Evolutionary conservation across 2,329 filamentous ascomycete genomes (phyloP).

Genomic region (Arthrinium phaeospermum): DNA sequence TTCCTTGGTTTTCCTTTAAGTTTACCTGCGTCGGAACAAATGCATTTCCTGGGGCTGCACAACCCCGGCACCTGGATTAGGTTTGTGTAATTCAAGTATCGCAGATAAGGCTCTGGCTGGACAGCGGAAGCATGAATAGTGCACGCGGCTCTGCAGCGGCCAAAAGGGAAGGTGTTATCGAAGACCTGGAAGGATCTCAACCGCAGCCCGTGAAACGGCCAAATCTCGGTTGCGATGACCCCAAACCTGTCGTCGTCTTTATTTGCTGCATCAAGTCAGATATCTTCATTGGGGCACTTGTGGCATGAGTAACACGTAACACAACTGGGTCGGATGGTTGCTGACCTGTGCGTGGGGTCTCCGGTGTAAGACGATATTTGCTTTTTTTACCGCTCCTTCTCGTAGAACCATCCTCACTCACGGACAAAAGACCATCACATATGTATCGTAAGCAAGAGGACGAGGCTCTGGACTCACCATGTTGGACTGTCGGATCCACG

Average conservation of each 20-base stretch:
- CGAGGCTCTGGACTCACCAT: background rate
- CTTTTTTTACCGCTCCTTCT: background rate
- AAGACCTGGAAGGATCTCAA: background rate
- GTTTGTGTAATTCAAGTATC: background rate
- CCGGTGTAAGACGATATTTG: background rate
- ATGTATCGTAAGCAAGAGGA: background rate
- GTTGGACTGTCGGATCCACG: background rate
- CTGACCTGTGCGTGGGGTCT: background rate
- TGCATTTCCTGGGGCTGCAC: background rate
- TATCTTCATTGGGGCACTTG: background rate
- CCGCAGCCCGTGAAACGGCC: background rate
- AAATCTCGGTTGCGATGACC: background rate
- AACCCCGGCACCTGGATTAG: background rate
- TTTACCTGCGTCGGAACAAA: background rate
- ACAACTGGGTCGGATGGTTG: background rate
- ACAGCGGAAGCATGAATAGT: background rate
- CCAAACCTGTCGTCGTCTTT: background rate
- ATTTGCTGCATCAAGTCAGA: background rate
- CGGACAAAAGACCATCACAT: no score
- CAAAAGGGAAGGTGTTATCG: background rate
- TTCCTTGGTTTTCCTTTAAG: background rate
- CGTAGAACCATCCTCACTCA: background rate
- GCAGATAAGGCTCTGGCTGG: background rate
- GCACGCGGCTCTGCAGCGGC: background rate
- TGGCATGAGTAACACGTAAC: background rate